Base-by-base conservation (phyloP, 371 early-diverging fungal species). In the Mucor irregularis region DNA sequence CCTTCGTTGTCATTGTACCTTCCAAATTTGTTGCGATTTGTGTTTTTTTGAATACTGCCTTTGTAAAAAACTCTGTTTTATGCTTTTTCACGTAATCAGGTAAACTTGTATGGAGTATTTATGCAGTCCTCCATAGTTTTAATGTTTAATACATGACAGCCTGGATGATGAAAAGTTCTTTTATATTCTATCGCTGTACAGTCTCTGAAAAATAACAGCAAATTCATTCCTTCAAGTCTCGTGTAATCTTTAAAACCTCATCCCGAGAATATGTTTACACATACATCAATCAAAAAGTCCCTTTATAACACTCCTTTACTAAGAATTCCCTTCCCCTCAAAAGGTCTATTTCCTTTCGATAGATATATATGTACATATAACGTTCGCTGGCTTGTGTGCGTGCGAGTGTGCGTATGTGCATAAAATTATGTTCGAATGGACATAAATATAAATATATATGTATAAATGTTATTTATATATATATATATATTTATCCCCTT, bases 1-100 rank as follows among this genome's bases (percentile, higher is more conserved):
- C 47, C 47, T 47, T 54, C 55, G 55, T 54, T 54, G 55, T 54
- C 55, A 54, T 54, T 54, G 47, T 54, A 35, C 38, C 47, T 54
- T 54, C 55, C 29, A 37, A 26, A 54, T 54, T 34, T 26, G 55
- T 46, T 43, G 29, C 29, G 29, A 45, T 24, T 0, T 25, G 11
- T 37, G 13, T 46, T 30, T 44, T 24, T 43, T n/a, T 44, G 33
- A 1, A 10, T 44, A 3, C 25, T 16, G 9, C 11, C 40, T 4
- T 24, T 44, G 24, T 26, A 13, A 31, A 10, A 8, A 31, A 31
- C 13, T 35, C 16, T 37, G 13, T n/a, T 37, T 37, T 37, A n/a
- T 14, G n/a, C 10, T 37, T 37, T 37, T n/a, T n/a, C n/a, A n/a
- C n/a, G n/a, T n/a, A n/a, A n/a, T n/a, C n/a, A n/a, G n/a, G n/a